These are phyloP conservation scores for Malassezia restricta DNA, from an alignment of 1,284 basidiomycete species.

Conservation along the genomic window DNA sequence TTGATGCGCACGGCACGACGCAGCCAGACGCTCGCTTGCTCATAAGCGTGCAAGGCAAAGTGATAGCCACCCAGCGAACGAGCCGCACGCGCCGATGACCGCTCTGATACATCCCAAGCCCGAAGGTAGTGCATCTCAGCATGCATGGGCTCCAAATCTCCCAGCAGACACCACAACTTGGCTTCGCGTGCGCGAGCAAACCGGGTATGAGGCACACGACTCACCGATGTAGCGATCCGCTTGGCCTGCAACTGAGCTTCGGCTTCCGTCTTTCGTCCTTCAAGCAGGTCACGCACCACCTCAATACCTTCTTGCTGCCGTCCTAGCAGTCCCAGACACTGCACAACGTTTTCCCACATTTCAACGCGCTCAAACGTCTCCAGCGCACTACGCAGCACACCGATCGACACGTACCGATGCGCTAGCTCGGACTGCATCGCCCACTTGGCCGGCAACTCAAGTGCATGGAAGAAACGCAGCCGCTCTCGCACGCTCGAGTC, in stretches of 20 bases:
- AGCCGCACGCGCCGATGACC: slow-evolving; percentile 74
- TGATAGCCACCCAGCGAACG: slow-evolving; percentile 75
- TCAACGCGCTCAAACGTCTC: slow-evolving; percentile 42
- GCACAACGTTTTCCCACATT: slow-evolving; percentile 44
- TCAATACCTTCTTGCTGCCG: slow-evolving; percentile 36
- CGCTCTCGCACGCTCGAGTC: slow-evolving; percentile 44
- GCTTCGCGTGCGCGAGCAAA: slow-evolving; percentile 65
- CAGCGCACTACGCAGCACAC: slow-evolving; percentile 38
- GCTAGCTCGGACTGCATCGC: slow-evolving; percentile 44
- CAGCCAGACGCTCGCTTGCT: slow-evolving; percentile 55
- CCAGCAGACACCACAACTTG: slow-evolving; percentile 88
- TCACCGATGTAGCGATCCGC: slow-evolving; percentile 21
- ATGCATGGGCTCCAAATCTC: slow-evolving; percentile 65
- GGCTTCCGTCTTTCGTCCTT: slow-evolving; percentile 37
- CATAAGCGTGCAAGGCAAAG: slow-evolving; percentile 60
- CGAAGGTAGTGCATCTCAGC: slow-evolving; percentile 62
- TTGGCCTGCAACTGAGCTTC: slow-evolving; percentile 25
- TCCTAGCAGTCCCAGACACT: slow-evolving; percentile 34
- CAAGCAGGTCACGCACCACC: slow-evolving; percentile 34
- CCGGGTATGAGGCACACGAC: slow-evolving; percentile 49
- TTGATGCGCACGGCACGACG: slow-evolving; percentile 71
- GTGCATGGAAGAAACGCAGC: slow-evolving; percentile 34
- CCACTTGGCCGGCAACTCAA: slow-evolving; percentile 41
- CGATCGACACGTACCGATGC: slow-evolving; percentile 30
- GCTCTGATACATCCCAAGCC: slow-evolving; percentile 70